Conservation (phyloP, 306 rosid species). For the Inga oerstediana region DNA sequence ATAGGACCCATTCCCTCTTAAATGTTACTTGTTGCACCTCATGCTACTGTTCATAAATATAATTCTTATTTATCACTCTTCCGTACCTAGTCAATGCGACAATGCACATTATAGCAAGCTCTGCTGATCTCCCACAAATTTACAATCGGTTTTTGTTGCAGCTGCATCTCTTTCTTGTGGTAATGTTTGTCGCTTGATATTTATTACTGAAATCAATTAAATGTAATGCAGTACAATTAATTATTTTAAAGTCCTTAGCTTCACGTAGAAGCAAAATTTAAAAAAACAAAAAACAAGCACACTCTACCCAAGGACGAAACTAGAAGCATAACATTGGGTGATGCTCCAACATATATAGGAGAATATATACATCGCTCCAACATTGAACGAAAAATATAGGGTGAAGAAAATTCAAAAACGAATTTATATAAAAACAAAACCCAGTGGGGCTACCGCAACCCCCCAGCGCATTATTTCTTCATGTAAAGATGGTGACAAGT, state of each 20-base stretch:
- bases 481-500: constrained; percentile 37
- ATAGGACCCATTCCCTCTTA: background rate
- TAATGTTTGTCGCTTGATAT: background rate
- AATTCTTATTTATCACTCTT: background rate
- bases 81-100: background rate
- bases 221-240: background rate
- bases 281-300: background rate
- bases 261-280: background rate
- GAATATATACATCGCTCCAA: background rate
- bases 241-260: background rate
- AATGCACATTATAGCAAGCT: background rate
- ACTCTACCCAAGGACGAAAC: background rate
- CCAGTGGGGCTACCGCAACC: constrained; percentile 30
- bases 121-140: background rate
- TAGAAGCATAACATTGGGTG: background rate
- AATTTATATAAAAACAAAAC: background rate
- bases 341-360: background rate
- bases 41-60: background rate
- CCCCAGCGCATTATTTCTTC: constrained; percentile 5
- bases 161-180: background rate
- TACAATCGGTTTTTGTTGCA: too few relatives aligned
- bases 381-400: background rate
- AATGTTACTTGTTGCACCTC: background rate
- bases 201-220: background rate
- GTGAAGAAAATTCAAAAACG: background rate